Evolutionary conservation across 202 grass and related monocot species (phyloP).

Genomic region (Brachypodium distachyon): DNA sequence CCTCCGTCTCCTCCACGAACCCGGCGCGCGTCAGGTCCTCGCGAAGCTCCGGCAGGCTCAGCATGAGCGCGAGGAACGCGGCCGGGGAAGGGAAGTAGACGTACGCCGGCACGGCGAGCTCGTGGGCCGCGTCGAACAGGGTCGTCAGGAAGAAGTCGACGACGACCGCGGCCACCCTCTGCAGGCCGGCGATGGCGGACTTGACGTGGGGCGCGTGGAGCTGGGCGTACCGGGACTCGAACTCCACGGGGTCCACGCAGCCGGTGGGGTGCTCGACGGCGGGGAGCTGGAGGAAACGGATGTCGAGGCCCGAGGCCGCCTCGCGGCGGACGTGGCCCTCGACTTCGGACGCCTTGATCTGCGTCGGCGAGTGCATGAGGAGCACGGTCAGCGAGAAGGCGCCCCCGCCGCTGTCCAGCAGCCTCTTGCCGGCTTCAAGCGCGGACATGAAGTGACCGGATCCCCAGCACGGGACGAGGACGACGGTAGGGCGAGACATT

Average conservation of each 20-base stretch:
- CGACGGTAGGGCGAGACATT: background rate
- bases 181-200: background rate
- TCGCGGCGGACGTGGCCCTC: background rate
- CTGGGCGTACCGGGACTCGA: conserved; percentile 3
- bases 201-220: conserved; percentile 20
- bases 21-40: conserved; percentile 3
- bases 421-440: conserved; percentile 29
- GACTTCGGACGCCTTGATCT: background rate
- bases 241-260: conserved; percentile 7
- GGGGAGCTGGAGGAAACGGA: conserved; percentile 32
- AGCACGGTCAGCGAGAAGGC: conserved; percentile 38
- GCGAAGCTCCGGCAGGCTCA: conserved; percentile 30
- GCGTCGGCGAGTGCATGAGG: background rate
- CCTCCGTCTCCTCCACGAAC: conserved; percentile 24
- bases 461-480: conserved; percentile 19
- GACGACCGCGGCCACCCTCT: conserved; percentile 11
- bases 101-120: conserved; percentile 36
- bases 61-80: conserved; percentile 31
- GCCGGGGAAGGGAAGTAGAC: conserved; percentile 30
- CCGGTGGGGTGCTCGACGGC: background rate
- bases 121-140: conserved; percentile 16
- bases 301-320: conserved; percentile 1
- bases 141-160: conserved; percentile 29
- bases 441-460: conserved; percentile 42
- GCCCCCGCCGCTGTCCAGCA: conserved; percentile 6